Conservation (phyloP, 139 green algal species). For the Bryopsis sp. region DNA sequence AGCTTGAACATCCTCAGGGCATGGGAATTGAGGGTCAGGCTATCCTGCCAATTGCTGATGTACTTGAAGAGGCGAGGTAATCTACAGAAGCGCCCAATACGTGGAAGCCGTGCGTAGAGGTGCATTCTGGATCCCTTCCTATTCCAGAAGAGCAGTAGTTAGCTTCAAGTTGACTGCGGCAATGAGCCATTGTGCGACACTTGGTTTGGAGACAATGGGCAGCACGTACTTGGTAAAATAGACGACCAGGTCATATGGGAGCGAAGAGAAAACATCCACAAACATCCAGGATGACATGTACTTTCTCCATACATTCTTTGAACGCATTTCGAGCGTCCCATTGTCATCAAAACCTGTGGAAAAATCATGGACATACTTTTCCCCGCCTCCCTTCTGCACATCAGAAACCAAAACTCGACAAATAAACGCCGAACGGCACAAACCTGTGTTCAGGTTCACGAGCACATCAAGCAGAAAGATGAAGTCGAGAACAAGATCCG, state of each 20-base stretch:
- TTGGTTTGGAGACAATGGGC: background rate
- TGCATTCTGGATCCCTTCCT: background rate
- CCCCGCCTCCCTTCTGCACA: too few relatives aligned
- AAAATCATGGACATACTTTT: too few relatives aligned
- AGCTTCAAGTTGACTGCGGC: background rate
- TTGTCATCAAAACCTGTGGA: conserved; percentile 26
- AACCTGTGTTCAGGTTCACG: conserved; percentile 1
- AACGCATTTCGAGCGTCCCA: conserved; percentile 25
- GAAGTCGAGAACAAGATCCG: background rate
- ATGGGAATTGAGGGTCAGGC: conserved; percentile 21
- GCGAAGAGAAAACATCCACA: conserved; percentile 23
- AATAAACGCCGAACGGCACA: background rate
- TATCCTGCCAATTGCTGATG: conserved; percentile 24
- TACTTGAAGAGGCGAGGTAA: conserved; percentile 24
- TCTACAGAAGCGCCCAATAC: conserved; percentile 6
- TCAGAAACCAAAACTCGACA: too few relatives aligned
- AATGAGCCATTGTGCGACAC: background rate
- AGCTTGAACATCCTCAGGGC: conserved; percentile 32
- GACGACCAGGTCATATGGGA: conserved; percentile 24
- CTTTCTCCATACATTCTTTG: background rate
- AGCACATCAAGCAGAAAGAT: conserved; percentile 9
- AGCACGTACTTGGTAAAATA: background rate
- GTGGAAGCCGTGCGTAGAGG: background rate
- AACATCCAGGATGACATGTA: conserved; percentile 21
- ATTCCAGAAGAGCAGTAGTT: background rate